A percentile compares a stretch with the other conserved stretches of the same genome.
Evolutionary conservation across 345 rosid genomes (phyloP).

Genomic region (Eucalyptus fibrosa): DNA sequence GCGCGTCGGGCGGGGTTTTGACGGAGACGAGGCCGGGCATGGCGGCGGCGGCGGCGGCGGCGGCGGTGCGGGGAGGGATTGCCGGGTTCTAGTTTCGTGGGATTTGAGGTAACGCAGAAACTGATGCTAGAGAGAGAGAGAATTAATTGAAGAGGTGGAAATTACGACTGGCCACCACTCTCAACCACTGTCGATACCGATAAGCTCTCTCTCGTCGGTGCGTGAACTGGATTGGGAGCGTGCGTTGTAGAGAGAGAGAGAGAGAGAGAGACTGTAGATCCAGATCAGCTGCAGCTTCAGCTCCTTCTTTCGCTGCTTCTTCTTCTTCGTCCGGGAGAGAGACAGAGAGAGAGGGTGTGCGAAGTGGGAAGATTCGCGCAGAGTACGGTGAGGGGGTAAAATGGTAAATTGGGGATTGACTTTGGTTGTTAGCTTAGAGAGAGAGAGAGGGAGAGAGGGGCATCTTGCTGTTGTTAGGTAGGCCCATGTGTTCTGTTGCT

Average conservation of each 20-base stretch:
- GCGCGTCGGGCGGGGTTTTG: conserved; percentile 69
- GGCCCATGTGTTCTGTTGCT: background rate
- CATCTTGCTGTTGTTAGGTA: background rate
- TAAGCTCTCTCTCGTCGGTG: background rate
- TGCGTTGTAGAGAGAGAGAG: background rate
- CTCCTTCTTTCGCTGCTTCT: background rate
- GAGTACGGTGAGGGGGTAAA: background rate
- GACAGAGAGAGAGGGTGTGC: background rate
- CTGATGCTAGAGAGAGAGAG: background rate
- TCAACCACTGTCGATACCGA: background rate
- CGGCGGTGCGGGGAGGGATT: background rate
- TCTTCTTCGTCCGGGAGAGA: background rate
- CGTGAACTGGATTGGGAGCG: background rate
- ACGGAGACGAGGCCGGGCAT: conserved; percentile 95
- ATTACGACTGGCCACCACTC: background rate
- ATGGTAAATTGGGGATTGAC: background rate
- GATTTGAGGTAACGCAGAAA: background rate
- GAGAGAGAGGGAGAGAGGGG: background rate
- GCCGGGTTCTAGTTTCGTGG: background rate
- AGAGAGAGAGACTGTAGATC: background rate
- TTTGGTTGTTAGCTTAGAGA: background rate
- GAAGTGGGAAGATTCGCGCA: background rate
- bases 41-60: background rate
- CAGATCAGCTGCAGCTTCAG: background rate
- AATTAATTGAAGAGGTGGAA: background rate